A percentile compares a stretch with the other conserved stretches of the same genome.
Evolutionary conservation across 495 filamentous ascomycete species (phyloP).

Genomic region (Friedmanniomyces simplex): DNA sequence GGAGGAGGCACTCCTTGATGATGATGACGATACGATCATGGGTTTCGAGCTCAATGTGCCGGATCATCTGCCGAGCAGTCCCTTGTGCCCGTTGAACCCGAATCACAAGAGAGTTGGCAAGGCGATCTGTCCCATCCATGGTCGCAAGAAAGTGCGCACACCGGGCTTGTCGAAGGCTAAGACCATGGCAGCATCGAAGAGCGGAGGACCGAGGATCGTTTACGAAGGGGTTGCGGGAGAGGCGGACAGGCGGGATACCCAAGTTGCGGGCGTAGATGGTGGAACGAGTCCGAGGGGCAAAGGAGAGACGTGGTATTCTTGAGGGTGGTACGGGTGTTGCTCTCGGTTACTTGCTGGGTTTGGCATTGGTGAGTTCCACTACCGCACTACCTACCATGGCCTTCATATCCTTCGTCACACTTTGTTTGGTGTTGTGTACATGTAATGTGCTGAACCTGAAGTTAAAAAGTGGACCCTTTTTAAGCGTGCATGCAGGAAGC

Average conservation of each 20-base stretch:
- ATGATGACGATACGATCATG: not conserved
- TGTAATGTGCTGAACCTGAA: too few species aligned
- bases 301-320: too few species aligned
- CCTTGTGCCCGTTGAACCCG: slow-evolving; percentile 51
- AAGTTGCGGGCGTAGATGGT: not conserved
- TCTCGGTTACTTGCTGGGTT: too few species aligned
- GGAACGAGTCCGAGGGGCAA: not conserved
- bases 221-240: slow-evolving; percentile 3
- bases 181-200: not conserved
- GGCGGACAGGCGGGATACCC: not conserved
- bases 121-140: slow-evolving; percentile 45
- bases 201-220: not conserved
- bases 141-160: slow-evolving; percentile 15
- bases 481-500: too few species aligned
- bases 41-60: slow-evolving; percentile 47
- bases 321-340: too few species aligned
- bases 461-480: too few species aligned
- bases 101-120: slow-evolving; percentile 43
- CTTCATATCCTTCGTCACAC: too few species aligned
- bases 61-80: slow-evolving; percentile 55
- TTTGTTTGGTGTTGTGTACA: too few species aligned
- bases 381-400: too few species aligned
- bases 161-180: not conserved
- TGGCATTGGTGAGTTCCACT: too few species aligned
- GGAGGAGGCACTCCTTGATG: slow-evolving; percentile 6